Evolutionary conservation across 2,329 filamentous ascomycete genomes (phyloP).

Genomic region (Leptographium wingfieldii): DNA sequence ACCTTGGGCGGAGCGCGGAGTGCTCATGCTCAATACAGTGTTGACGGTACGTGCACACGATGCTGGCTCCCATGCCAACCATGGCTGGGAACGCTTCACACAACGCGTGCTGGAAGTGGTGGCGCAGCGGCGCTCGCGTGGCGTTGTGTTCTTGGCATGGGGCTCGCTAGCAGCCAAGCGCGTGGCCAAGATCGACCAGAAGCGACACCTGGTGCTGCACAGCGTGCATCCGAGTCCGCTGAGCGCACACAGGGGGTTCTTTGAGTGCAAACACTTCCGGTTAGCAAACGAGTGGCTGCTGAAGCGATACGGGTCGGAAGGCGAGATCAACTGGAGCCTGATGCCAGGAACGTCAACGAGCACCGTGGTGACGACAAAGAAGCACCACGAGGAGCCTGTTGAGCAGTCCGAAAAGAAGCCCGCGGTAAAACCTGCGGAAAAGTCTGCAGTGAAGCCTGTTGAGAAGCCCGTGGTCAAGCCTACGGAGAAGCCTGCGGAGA

Average conservation of each 20-base stretch:
- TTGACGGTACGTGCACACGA: conserved; percentile 85
- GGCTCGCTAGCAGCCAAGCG: conserved; percentile 72
- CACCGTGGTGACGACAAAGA: conserved; percentile 3
- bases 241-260: conserved; percentile 72
- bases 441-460: conserved; percentile 3
- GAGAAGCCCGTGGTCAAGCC: conserved; percentile 8
- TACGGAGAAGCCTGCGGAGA: conserved; percentile 8
- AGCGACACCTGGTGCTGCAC: conserved; percentile 70
- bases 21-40: conserved; percentile 88
- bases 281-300: conserved; percentile 77
- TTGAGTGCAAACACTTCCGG: conserved; percentile 70
- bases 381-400: conserved; percentile 11
- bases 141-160: conserved; percentile 95
- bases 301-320: conserved; percentile 63
- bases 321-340: conserved; percentile 74
- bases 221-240: conserved; percentile 90
- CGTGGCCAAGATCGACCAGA: conserved; percentile 58
- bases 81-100: conserved; percentile 89
- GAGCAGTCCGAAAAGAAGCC: conserved; percentile 9
- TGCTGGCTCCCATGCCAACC: conserved; percentile 71
- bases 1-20: conserved; percentile 87
- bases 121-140: conserved; percentile 58
- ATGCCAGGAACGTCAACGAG: conserved; percentile 19
- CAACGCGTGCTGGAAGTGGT: conserved; percentile 85
- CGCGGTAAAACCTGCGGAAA: conserved; percentile 7